A percentile compares a stretch with the other conserved stretches of the same genome.
These are phyloP conservation scores for Apiospora koreana DNA, from an alignment of 2,329 filamentous ascomycete species.

Conservation along the genomic window DNA sequence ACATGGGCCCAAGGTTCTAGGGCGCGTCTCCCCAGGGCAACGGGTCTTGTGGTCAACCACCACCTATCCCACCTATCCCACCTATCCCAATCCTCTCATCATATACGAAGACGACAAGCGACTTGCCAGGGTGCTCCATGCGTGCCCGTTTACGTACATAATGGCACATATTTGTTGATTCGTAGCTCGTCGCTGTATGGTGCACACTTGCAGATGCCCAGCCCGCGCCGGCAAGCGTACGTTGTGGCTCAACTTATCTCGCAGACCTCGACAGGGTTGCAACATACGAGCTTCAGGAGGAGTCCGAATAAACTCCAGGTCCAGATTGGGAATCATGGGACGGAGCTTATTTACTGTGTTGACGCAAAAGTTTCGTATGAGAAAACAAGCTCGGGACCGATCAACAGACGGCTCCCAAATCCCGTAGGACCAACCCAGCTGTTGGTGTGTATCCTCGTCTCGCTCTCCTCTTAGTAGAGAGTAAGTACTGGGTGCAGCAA, in stretches of 20 bases:
- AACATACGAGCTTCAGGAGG: background rate
- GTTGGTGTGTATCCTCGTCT: background rate
- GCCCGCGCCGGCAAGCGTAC: background rate
- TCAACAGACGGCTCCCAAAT: background rate
- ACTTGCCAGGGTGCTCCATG: background rate
- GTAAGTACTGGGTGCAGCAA: background rate
- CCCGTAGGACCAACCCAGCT: background rate
- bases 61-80: background rate
- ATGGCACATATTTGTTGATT: background rate
- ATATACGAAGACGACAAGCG: background rate
- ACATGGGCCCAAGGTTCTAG: background rate
- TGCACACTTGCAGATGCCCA: conserved; percentile 5
- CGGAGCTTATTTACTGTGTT: background rate
- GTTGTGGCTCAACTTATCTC: background rate
- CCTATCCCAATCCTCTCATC: background rate
- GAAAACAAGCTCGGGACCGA: conserved; percentile 4
- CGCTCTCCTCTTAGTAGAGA: background rate
- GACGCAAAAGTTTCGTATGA: conserved; percentile 6
- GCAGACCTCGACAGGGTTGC: conserved; percentile 1
- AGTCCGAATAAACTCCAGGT: background rate
- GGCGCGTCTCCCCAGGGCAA: conserved; percentile 2
- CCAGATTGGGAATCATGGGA: conserved; percentile 5
- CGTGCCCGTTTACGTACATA: background rate
- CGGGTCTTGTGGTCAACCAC: background rate
- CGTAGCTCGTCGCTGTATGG: conserved; percentile 3